These are phyloP conservation scores for Cymbopogon flexuosus DNA, from an alignment of 202 grass and related monocot species.

Conservation along the genomic window DNA sequence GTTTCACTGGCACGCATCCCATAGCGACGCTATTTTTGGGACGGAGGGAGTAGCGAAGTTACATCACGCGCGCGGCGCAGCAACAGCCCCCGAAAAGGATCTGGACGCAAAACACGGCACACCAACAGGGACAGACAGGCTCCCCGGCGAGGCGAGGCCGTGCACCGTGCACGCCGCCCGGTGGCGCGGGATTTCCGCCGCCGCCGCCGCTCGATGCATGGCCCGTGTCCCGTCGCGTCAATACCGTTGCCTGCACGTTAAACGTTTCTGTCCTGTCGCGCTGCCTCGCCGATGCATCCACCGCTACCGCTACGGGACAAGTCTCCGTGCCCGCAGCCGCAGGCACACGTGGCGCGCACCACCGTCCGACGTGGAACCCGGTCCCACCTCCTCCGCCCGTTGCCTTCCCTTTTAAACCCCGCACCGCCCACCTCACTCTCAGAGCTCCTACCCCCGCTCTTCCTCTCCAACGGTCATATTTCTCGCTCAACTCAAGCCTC, in stretches of 20 bases:
- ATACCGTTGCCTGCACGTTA: conserved; percentile 15
- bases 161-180: not conserved
- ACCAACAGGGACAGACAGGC: not conserved
- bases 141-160: not conserved
- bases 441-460: no score
- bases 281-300: not conserved
- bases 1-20: no score
- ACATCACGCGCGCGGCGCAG: no score
- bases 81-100: no score
- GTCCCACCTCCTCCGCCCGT: conserved; percentile 24
- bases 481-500: no score
- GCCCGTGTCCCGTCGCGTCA: not conserved
- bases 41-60: no score
- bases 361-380: conserved; percentile 24
- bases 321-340: conserved; percentile 32
- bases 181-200: conserved; percentile 3
- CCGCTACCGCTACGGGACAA: conserved; percentile 19
- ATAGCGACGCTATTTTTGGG: no score
- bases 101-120: not conserved
- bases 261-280: not conserved
- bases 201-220: conserved; percentile 13
- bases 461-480: conserved; percentile 42
- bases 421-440: not conserved
- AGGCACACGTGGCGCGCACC: conserved; percentile 29
- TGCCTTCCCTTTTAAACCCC: conserved; percentile 41